phyloP scores from a whole-genome alignment of 495 filamentous ascomycete genomes.

The Penicillium fimorum region DNA sequence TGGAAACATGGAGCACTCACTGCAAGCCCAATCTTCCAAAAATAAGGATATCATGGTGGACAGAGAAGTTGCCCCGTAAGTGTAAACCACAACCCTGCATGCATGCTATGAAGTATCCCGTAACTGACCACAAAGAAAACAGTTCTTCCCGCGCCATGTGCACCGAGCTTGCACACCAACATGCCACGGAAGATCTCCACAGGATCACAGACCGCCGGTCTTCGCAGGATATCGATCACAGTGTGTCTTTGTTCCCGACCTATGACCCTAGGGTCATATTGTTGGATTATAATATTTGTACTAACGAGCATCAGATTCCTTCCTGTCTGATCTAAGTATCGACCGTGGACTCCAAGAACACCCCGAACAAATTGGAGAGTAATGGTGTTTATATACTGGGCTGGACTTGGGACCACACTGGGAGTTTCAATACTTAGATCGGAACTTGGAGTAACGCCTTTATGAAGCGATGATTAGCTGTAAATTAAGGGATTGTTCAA shows the following conservation, averaged over 20 bases:
- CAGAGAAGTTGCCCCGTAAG: constrained; percentile 29
- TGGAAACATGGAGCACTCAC: constrained; percentile 2
- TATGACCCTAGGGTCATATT: not conserved
- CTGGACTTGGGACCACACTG: not conserved
- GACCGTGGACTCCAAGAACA: constrained; percentile 11
- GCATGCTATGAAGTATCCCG: not conserved
- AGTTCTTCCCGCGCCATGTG: constrained; percentile 27
- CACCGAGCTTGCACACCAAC: constrained; percentile 27
- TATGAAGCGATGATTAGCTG: not conserved
- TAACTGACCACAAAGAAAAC: not conserved
- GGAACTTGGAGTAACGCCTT: not conserved
- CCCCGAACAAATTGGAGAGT: constrained; percentile 6
- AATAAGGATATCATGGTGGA: constrained; percentile 16
- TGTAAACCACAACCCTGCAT: not conserved
- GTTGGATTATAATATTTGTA: not conserved
- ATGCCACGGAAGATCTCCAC: constrained; percentile 28
- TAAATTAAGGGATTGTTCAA: not conserved
- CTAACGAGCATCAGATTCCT: not conserved
- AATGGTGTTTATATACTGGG: not conserved
- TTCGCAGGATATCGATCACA: constrained; percentile 9
- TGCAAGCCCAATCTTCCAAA: constrained; percentile 1
- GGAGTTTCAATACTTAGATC: not conserved
- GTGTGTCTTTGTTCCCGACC: not conserved
- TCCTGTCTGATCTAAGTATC: constrained; percentile 1
- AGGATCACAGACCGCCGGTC: constrained; percentile 22